Base-by-base conservation (phyloP, 768 basidiomycete genomes). In the Pleurotus ostreatus region DNA sequence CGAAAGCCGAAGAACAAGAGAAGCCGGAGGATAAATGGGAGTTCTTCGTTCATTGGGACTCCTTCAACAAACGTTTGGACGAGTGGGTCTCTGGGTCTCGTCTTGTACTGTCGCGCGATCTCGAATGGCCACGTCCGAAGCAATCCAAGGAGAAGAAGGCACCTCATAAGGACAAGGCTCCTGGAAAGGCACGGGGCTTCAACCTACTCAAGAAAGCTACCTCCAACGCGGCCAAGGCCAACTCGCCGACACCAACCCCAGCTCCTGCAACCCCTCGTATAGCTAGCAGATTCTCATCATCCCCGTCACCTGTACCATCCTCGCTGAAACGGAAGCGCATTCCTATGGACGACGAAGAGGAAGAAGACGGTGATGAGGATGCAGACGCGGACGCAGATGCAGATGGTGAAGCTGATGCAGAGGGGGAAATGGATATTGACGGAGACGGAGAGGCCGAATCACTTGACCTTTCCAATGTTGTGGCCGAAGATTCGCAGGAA, bases 51-150 rank as follows among this genome's bases (percentile, higher is more conserved):
- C 97, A 99, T 66, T 99, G 96, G 88, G 94, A 98, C 63, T 85
- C 92, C 61, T 98, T 98, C 81, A 99, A 99, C 78, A 99, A 99
- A 70, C 94, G 97, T 60, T 78, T 98, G 40, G 97, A 99, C 68
- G 97, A 97, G 55, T 99, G 97, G 97, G 88, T 99, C 20, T 74
- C 89, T 12, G 92, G 91, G 13, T 88, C 90, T 1, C 84, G 96
- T 40, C 81, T 99, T 56, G 81, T 98, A 41, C 77, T 95, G 45
- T 79, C 75, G 57, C 81, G 88, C 60, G 94, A 97, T 66, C 80
- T 99, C 61, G 94, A 98, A 71, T 96, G 92, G 94, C 96, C 97
- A 2, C 90, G 92, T 57, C 94, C 96, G 0, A 94, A 93, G 65
- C 72, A 78, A 15, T 73, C 78, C 1, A 77, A 80, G 5, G 74